Base-by-base conservation (phyloP, 306 rosid species). In the Malus orientalis region DNA sequence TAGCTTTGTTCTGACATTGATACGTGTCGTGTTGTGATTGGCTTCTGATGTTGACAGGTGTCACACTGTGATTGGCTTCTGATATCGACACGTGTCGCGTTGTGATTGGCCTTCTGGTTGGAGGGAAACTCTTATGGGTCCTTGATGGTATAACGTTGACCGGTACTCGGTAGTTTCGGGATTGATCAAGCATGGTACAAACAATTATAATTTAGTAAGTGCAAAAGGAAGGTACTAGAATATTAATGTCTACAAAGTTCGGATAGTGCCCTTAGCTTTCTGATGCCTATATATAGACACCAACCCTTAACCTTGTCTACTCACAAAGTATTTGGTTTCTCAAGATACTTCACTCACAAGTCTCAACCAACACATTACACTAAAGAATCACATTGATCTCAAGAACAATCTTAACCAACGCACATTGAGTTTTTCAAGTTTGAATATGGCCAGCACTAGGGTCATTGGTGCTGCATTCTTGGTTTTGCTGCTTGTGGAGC, bases 401-500 rank as follows among this genome's bases (percentile, higher is more conserved):
- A 11, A 40, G 7, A 42, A 11, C 3, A 42, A 20, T 61, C 29
- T 61, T 18, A 20, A 36, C 44, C 29, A 36, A 67, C 20, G 44
- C 40, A 66, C 83, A 25, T 80, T 63, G 76, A 63, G 76, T 19
- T 71, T 76, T 53, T 63, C 1, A 38, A 68, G 69, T 75, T 78
- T 6, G 58, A 40, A 25, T 59, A 92, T 93, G 97, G 88, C 86
- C 62, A 83, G 75, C 76, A 49, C 81, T 55, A 90, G 84, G 84
- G 76, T 82, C 76, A 65, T 85, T 32, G 95, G 88, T 73, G 82
- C 64, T 57, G 82, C 70, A 73, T 77, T 94, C 77, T 66, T 86
- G 86, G 83, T 76, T 71, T 83, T 94, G 86, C 76, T 94, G 32
- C 57, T 89, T 81, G 69, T 85, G 30, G 93, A 94, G 73, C 20